Conservation (phyloP, 176 grass and related monocot species). For the Phoenix roebelenii region DNA sequence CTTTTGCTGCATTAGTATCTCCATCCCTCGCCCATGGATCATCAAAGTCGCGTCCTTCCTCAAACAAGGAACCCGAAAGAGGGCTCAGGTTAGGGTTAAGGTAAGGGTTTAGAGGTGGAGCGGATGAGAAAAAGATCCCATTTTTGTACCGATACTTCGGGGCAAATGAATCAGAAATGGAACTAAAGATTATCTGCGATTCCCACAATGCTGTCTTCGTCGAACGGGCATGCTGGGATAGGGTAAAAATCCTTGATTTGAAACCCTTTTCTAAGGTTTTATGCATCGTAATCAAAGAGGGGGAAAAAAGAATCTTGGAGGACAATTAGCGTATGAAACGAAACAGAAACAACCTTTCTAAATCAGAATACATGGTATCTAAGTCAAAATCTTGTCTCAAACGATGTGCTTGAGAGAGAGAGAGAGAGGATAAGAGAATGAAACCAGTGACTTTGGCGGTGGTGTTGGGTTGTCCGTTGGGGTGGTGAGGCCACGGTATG, state of each 20-base stretch:
- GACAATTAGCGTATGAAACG: too few species aligned
- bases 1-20: background rate
- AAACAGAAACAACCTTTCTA: too few species aligned
- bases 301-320: too few species aligned
- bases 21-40: background rate
- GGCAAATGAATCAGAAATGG: background rate
- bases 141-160: background rate
- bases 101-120: conserved; percentile 1
- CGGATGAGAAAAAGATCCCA: conserved; percentile 2
- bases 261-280: conserved; percentile 10
- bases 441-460: too few species aligned
- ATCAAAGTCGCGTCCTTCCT: background rate
- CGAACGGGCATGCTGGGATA: background rate
- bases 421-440: conserved; percentile 1
- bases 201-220: background rate
- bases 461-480: too few species aligned
- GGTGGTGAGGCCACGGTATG: too few species aligned
- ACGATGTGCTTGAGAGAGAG: background rate
- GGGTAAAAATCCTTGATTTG: background rate
- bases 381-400: too few species aligned
- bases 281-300: background rate
- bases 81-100: background rate
- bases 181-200: background rate
- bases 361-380: too few species aligned
- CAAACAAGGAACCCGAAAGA: background rate